A percentile compares a stretch with the other conserved stretches of the same genome.
Evolutionary conservation across 306 rosid genomes (phyloP).

Genomic region (Canavalia ensiformis): DNA sequence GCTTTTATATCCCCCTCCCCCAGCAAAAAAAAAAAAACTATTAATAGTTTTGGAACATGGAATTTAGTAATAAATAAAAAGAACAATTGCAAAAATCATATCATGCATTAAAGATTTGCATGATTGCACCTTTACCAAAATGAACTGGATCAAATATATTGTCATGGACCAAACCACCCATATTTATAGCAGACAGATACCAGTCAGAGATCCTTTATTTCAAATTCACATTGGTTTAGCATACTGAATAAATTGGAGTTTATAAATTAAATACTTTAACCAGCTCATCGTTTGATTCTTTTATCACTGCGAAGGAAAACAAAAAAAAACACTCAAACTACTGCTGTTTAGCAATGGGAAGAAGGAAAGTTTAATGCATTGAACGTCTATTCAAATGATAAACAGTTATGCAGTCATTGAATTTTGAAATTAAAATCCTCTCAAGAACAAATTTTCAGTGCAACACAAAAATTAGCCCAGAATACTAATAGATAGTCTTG

Average conservation of each 20-base stretch:
- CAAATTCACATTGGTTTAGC: not conserved
- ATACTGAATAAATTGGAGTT: not conserved
- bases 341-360: not conserved
- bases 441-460: not conserved
- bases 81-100: not conserved
- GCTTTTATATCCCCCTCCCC: not conserved
- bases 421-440: not conserved
- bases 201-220: not conserved
- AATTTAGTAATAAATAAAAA: slow-evolving; percentile 6
- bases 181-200: not conserved
- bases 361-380: not conserved
- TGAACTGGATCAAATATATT: not conserved
- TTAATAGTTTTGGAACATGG: slow-evolving; percentile 2
- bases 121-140: not conserved
- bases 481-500: not conserved
- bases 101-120: not conserved
- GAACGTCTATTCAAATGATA: not conserved
- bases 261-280: not conserved
- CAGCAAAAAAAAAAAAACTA: not conserved
- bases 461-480: not conserved
- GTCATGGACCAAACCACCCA: not conserved
- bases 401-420: not conserved
- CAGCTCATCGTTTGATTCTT: not conserved
- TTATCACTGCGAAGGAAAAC: not conserved
- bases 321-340: not conserved